phyloP scores from a whole-genome alignment of 495 filamentous ascomycete genomes.

The Lasiosphaeria miniovina region DNA sequence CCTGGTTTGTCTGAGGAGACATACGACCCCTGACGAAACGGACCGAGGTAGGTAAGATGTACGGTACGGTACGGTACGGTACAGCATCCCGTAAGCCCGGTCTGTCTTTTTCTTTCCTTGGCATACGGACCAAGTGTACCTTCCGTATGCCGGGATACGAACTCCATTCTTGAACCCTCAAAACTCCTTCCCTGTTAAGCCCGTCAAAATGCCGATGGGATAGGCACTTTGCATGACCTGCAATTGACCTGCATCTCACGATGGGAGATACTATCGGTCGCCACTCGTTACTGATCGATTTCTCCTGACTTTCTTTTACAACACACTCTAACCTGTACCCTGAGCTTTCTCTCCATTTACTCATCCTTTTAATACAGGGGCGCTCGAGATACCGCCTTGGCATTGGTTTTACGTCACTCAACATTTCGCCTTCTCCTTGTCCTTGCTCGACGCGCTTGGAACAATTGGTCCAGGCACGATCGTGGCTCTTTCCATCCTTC shows the following conservation, averaged over 20 bases:
- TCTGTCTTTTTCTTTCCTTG: too few species aligned
- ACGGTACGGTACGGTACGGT: too few species aligned
- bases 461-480: not conserved
- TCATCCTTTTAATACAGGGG: not conserved
- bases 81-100: too few species aligned
- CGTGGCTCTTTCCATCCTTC: not conserved
- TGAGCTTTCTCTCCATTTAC: not conserved
- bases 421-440: not conserved
- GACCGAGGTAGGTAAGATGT: too few species aligned
- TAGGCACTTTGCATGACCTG: not conserved
- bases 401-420: not conserved
- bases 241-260: not conserved
- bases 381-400: not conserved
- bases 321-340: not conserved
- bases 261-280: constrained; percentile 2
- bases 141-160: not conserved
- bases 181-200: not conserved
- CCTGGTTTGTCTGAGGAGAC: too few species aligned
- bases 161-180: not conserved
- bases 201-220: too few species aligned
- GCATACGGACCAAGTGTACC: too few species aligned
- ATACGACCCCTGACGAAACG: too few species aligned
- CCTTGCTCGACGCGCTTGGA: not conserved
- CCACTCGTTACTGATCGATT: constrained; percentile 14
- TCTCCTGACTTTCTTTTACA: constrained; percentile 14